Evolutionary conservation across 345 rosid species (phyloP).

Genomic region (Kernera saxatilis): DNA sequence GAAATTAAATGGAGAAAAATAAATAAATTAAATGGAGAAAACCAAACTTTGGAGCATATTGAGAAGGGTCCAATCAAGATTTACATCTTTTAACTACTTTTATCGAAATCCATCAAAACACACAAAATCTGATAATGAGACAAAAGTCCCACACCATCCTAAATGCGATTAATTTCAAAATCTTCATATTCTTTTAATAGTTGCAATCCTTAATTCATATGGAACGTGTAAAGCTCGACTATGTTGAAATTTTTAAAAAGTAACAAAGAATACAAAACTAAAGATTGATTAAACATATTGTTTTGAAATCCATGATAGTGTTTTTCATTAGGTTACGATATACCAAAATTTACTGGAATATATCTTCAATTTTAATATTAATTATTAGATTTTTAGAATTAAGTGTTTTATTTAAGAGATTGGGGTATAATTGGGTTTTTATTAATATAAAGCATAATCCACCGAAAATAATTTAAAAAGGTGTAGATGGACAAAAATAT

Average conservation of each 20-base stretch:
- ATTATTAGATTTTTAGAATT: too few species aligned
- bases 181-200: constrained; percentile 2
- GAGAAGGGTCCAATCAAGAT: constrained; percentile 8
- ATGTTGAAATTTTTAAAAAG: neutral
- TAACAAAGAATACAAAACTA: neutral
- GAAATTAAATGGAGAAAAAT: neutral
- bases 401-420: too few species aligned
- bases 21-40: neutral
- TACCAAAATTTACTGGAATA: neutral
- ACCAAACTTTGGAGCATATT: neutral
- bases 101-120: constrained; percentile 8
- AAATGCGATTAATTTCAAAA: neutral
- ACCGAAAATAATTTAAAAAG: too few species aligned
- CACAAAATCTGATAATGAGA: constrained; percentile 18
- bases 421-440: too few species aligned
- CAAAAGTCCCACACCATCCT: neutral
- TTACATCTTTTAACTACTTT: constrained; percentile 8
- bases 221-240: neutral
- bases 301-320: neutral
- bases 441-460: too few species aligned
- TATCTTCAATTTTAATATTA: neutral
- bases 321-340: neutral
- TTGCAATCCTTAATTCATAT: neutral
- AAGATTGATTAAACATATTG: neutral
- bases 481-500: too few species aligned